Conservation (phyloP, 345 rosid genomes). For the Sonneratia alba region DNA sequence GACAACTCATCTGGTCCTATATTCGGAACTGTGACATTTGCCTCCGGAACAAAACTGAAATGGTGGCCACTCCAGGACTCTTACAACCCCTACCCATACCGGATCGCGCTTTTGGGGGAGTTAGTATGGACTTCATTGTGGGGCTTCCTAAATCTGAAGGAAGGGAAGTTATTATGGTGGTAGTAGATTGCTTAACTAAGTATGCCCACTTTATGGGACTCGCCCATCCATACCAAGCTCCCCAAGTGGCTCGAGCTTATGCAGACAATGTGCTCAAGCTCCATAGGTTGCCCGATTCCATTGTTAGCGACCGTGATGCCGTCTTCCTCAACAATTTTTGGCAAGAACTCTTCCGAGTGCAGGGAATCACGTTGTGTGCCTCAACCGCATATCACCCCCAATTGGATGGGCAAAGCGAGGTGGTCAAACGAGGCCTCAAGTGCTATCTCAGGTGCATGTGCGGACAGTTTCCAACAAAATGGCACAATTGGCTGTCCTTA, state of each 20-base stretch:
- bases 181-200: not conserved
- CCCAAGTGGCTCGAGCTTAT: not conserved
- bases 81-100: not conserved
- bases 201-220: constrained; percentile 1
- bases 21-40: not conserved
- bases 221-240: not conserved
- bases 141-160: not conserved
- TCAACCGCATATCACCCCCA: not conserved
- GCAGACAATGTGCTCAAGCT: not conserved
- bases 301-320: not conserved
- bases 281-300: not conserved
- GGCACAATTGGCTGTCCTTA: not conserved
- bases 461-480: not conserved
- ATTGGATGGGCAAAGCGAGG: not conserved
- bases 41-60: not conserved
- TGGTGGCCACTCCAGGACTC: not conserved
- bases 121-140: not conserved
- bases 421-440: not conserved
- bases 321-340: not conserved
- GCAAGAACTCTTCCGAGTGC: not conserved
- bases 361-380: not conserved
- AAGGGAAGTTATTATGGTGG: not conserved
- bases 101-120: not conserved
- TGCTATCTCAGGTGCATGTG: not conserved
- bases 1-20: not conserved